Evolutionary conservation across 2,329 filamentous ascomycete species (phyloP).

Genomic region (Fusarium nematophilum): DNA sequence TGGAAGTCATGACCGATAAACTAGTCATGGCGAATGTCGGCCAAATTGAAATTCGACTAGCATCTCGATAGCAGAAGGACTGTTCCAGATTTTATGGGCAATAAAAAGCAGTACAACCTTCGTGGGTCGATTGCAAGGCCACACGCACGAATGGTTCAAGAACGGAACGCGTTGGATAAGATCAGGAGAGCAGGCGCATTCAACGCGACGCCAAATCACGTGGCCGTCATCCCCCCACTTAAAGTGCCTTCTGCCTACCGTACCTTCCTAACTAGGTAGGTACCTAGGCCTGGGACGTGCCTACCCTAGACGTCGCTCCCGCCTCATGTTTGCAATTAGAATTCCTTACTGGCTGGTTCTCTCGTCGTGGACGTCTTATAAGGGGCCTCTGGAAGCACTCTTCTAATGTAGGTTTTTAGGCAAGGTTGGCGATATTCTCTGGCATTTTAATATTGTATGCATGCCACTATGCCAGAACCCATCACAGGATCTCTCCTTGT

Average conservation of each 20-base stretch:
- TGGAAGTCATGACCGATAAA: conserved; percentile 28
- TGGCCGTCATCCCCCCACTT: neutral
- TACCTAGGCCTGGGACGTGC: neutral
- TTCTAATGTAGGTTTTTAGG: no score
- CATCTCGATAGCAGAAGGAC: conserved; percentile 11
- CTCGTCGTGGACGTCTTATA: no score
- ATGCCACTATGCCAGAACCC: no score
- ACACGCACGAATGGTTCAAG: conserved; percentile 1
- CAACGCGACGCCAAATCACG: conserved; percentile 38
- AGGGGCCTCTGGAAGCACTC: no score
- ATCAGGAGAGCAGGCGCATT: neutral
- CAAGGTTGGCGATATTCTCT: no score
- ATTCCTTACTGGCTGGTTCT: no score
- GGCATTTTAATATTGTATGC: no score
- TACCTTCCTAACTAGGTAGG: neutral
- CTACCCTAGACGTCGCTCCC: no score
- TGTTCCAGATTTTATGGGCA: neutral
- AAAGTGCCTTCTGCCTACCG: conserved; percentile 16
- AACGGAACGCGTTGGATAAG: conserved; percentile 25
- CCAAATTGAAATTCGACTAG: neutral
- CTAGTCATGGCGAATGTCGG: neutral
- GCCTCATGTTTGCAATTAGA: no score
- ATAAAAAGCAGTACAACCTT: neutral
- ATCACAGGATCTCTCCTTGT: no score
- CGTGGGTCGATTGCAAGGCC: neutral